A percentile compares a stretch with the other conserved stretches of the same genome.
These are phyloP conservation scores for Puccinia polysora DNA, from an alignment of 1,284 basidiomycete species.

Conservation along the genomic window DNA sequence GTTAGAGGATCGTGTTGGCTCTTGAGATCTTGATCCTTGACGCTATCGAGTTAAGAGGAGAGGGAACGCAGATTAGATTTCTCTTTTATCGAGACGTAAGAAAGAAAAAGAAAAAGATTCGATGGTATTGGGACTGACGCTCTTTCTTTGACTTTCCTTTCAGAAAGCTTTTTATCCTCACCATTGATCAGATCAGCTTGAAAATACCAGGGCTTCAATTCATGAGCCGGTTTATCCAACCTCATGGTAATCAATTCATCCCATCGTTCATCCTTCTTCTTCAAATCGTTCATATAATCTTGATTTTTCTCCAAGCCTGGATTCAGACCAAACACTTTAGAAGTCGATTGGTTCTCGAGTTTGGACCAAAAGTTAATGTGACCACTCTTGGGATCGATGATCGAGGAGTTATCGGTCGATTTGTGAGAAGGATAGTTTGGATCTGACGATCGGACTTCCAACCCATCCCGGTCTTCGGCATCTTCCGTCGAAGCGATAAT, in stretches of 20 bases:
- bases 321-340: slow-evolving; percentile 20
- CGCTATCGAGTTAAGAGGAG: not conserved
- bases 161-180: slow-evolving; percentile 35
- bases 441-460: not conserved
- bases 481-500: not conserved
- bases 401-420: slow-evolving; percentile 31
- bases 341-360: slow-evolving; percentile 36
- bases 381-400: slow-evolving; percentile 38
- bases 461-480: not conserved
- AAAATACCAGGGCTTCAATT: slow-evolving; percentile 39
- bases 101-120: not conserved
- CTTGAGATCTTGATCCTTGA: slow-evolving; percentile 29
- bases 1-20: slow-evolving; percentile 27
- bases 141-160: slow-evolving; percentile 18
- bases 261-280: slow-evolving; percentile 39
- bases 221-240: slow-evolving; percentile 41
- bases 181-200: slow-evolving; percentile 35
- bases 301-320: slow-evolving; percentile 25
- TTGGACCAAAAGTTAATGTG: slow-evolving; percentile 42
- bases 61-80: not conserved
- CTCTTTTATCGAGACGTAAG: not conserved
- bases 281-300: slow-evolving; percentile 30
- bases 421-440: not conserved
- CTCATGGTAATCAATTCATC: slow-evolving; percentile 39
- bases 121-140: slow-evolving; percentile 10